phyloP scores from a whole-genome alignment of 2,329 filamentous ascomycete species.

The Fonsecaea erecta region DNA sequence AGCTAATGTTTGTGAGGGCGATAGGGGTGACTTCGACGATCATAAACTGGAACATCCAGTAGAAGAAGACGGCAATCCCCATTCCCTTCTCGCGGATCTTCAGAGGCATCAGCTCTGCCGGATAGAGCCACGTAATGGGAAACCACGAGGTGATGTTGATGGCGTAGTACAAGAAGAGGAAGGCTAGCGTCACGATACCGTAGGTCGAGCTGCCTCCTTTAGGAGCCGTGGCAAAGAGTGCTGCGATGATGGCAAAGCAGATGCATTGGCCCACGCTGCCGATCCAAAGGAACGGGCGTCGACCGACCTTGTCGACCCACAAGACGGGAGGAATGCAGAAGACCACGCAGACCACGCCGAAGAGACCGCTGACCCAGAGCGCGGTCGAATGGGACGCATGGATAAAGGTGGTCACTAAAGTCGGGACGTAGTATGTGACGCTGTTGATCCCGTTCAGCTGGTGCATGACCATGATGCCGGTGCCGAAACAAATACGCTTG shows the following conservation, averaged over 20 bases:
- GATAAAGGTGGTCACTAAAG: slow-evolving; percentile 50
- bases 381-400: slow-evolving; percentile 48
- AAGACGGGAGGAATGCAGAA: too few species aligned
- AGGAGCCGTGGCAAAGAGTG: too few species aligned
- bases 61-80: slow-evolving; percentile 15
- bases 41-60: slow-evolving; percentile 60
- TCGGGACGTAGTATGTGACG: slow-evolving; percentile 53
- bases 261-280: too few species aligned
- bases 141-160: slow-evolving; percentile 62
- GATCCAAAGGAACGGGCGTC: too few species aligned
- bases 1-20: neutral
- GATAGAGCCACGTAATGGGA: slow-evolving; percentile 66
- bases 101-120: slow-evolving; percentile 65
- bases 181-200: slow-evolving; percentile 58
- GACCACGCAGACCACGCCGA: too few species aligned
- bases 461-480: slow-evolving; percentile 46
- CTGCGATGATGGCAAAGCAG: too few species aligned
- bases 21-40: slow-evolving; percentile 65
- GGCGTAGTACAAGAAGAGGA: slow-evolving; percentile 67
- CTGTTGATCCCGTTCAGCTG: slow-evolving; percentile 52
- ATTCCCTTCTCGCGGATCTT: slow-evolving; percentile 14
- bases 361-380: slow-evolving; percentile 52
- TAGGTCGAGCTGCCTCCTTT: slow-evolving; percentile 43
- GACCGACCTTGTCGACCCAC: too few species aligned
- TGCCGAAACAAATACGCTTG: too few species aligned